A percentile compares a stretch with the other conserved stretches of the same genome.
phyloP scores from a whole-genome alignment of 192 early-diverging fungal species.

The Thoreauomyces humboldtii region DNA sequence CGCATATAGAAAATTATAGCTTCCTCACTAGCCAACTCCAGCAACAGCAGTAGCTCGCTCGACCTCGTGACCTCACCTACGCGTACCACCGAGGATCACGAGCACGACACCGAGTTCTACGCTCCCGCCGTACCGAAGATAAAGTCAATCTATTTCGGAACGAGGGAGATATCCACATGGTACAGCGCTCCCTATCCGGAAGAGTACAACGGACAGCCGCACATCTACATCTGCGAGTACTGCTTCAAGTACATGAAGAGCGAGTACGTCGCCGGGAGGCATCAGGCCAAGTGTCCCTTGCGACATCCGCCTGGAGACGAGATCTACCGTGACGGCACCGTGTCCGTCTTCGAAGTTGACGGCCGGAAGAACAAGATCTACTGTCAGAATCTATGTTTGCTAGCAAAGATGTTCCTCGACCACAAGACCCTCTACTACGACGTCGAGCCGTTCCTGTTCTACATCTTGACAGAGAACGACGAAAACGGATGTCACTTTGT shows the following conservation, averaged over 20 bases:
- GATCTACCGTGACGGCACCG: slow-evolving; percentile 71
- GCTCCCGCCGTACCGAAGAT: slow-evolving; percentile 31
- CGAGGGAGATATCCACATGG: slow-evolving; percentile 88
- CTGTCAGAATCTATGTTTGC: slow-evolving; percentile 90
- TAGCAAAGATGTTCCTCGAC: slow-evolving; percentile 94
- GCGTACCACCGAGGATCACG: background rate
- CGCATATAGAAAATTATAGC: background rate
- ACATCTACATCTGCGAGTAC: slow-evolving; percentile 83
- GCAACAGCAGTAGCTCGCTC: background rate
- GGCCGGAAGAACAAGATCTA: slow-evolving; percentile 87
- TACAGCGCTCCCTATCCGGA: slow-evolving; percentile 92
- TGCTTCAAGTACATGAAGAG: slow-evolving; percentile 94
- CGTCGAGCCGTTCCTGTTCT: slow-evolving; percentile 92
- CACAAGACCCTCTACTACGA: slow-evolving; percentile 97
- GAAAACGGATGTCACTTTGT: slow-evolving; percentile 60
- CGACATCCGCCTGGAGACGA: slow-evolving; percentile 76
- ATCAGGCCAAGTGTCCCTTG: slow-evolving; percentile 78
- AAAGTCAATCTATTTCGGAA: slow-evolving; percentile 56
- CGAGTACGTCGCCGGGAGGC: slow-evolving; percentile 66
- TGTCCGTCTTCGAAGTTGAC: slow-evolving; percentile 78
- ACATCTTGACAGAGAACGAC: slow-evolving; percentile 71
- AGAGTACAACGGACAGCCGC: slow-evolving; percentile 70
- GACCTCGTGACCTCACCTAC: background rate
- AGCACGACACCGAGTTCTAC: background rate
- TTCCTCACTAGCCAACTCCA: background rate